A percentile compares a stretch with the other conserved stretches of the same genome.
Evolutionary conservation across 1,284 basidiomycete genomes (phyloP).

Genomic region (Bondarzewia mesenterica): DNA sequence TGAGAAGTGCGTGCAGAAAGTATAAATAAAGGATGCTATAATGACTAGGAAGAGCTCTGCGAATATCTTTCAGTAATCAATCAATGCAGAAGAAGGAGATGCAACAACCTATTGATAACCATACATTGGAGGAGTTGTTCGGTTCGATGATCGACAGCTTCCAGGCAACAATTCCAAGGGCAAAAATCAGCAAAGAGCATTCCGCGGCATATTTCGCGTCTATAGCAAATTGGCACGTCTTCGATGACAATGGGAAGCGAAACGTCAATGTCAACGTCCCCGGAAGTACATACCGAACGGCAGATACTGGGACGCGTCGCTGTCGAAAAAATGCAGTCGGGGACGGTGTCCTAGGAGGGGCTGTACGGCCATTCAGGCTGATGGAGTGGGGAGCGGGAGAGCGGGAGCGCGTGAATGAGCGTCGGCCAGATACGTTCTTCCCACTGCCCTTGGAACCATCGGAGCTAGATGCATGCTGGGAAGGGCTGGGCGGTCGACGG

Average conservation of each 20-base stretch:
- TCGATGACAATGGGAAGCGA: constrained; percentile 31
- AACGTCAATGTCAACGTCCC: constrained; percentile 32
- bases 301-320: constrained; percentile 12
- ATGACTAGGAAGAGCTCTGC: constrained; percentile 56
- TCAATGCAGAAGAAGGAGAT: constrained; percentile 1
- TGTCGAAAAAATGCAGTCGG: constrained; percentile 21
- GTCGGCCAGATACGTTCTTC: constrained; percentile 17
- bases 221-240: constrained; percentile 35
- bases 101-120: constrained; percentile 8
- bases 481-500: constrained; percentile 7
- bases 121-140: constrained; percentile 4
- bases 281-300: constrained; percentile 30
- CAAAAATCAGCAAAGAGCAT: constrained; percentile 43
- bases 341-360: constrained; percentile 18
- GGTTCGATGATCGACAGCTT: constrained; percentile 16
- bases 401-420: constrained; percentile 47
- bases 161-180: constrained; percentile 34
- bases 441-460: constrained; percentile 17
- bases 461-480: constrained; percentile 10
- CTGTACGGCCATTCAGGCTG: constrained; percentile 23
- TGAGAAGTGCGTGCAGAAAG: constrained; percentile 51
- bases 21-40: constrained; percentile 51
- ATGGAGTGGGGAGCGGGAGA: constrained; percentile 36
- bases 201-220: constrained; percentile 53
- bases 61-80: constrained; percentile 16